A percentile compares a stretch with the other conserved stretches of the same genome.
Conservation (phyloP, 768 basidiomycete genomes). For the Heimioporus sp. region DNA sequence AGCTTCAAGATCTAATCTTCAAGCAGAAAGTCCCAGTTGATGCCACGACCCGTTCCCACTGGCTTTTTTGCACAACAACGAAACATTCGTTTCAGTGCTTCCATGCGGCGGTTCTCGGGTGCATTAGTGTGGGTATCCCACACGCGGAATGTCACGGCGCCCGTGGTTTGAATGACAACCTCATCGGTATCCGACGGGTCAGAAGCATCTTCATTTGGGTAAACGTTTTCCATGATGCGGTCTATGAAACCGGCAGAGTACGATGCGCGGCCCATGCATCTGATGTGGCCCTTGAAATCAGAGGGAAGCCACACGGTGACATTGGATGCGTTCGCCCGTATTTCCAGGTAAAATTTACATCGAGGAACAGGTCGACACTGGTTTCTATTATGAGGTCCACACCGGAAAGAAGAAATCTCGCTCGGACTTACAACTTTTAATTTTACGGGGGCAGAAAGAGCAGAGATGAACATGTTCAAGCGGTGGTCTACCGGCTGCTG, state of each 20-base stretch:
- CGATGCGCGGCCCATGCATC: constrained; percentile 46
- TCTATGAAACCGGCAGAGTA: constrained; percentile 77
- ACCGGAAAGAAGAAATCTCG: neutral
- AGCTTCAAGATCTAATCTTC: constrained; percentile 47
- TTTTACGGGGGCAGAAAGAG: constrained; percentile 53
- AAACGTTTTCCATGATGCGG: constrained; percentile 55
- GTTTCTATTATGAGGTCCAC: constrained; percentile 1
- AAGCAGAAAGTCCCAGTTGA: constrained; percentile 80
- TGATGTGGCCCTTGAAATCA: constrained; percentile 72
- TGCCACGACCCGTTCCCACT: constrained; percentile 41
- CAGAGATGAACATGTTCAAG: constrained; percentile 64
- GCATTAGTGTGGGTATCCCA: constrained; percentile 70
- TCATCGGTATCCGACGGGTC: constrained; percentile 50
- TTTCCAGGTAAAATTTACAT: constrained; percentile 60
- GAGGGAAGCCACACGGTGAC: constrained; percentile 78
- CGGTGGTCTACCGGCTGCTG: constrained; percentile 71
- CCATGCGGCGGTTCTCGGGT: constrained; percentile 62
- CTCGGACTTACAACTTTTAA: constrained; percentile 64
- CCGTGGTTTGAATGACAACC: constrained; percentile 59
- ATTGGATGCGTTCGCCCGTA: constrained; percentile 63
- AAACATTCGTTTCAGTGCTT: constrained; percentile 63
- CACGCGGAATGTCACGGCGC: constrained; percentile 69
- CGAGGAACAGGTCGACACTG: constrained; percentile 58
- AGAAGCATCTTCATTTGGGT: constrained; percentile 41
- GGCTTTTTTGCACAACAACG: constrained; percentile 54